Conservation (phyloP, 163 green algal species). For the Scenedesmus sp. region DNA sequence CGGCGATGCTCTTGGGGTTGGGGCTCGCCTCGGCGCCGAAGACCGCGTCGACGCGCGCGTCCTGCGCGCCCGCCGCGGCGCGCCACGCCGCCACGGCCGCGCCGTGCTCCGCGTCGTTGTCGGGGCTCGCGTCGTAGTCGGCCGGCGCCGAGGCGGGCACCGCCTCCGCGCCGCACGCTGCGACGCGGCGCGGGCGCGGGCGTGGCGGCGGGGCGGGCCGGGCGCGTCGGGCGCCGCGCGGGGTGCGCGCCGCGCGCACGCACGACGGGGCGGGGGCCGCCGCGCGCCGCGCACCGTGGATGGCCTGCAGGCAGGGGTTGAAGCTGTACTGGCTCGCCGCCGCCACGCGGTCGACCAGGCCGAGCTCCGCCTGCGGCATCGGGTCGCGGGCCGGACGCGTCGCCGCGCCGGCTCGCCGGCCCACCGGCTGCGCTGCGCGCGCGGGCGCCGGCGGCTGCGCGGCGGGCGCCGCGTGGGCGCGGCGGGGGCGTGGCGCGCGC, state of each 20-base stretch:
- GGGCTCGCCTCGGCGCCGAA: neutral
- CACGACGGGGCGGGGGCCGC: too few species aligned
- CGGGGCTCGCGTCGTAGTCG: neutral
- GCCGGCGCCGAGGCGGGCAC: neutral
- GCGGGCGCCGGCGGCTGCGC: too few species aligned
- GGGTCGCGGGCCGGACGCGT: too few species aligned
- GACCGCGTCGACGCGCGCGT: conserved; percentile 25
- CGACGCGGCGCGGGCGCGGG: too few species aligned
- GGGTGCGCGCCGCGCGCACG: neutral
- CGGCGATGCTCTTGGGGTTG: conserved; percentile 35
- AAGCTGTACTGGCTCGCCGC: conserved; percentile 63
- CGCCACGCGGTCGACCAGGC: conserved; percentile 69
- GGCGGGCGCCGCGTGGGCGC: too few species aligned
- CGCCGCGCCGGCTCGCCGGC: too few species aligned
- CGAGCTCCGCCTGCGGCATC: conserved; percentile 62
- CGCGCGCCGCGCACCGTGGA: too few species aligned
- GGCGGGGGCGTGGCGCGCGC: too few species aligned
- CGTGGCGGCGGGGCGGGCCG: too few species aligned
- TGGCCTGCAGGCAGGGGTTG: conserved; percentile 72
- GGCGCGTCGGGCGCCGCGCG: too few species aligned
- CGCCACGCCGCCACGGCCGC: neutral
- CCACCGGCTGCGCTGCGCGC: too few species aligned
- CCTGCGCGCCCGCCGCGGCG: conserved; percentile 6
- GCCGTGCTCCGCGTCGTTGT: conserved; percentile 12
- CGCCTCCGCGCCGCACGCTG: conserved; percentile 15